These are phyloP conservation scores for Apiospora rasikravindrae DNA, from an alignment of 2,329 filamentous ascomycete species.

Conservation along the genomic window DNA sequence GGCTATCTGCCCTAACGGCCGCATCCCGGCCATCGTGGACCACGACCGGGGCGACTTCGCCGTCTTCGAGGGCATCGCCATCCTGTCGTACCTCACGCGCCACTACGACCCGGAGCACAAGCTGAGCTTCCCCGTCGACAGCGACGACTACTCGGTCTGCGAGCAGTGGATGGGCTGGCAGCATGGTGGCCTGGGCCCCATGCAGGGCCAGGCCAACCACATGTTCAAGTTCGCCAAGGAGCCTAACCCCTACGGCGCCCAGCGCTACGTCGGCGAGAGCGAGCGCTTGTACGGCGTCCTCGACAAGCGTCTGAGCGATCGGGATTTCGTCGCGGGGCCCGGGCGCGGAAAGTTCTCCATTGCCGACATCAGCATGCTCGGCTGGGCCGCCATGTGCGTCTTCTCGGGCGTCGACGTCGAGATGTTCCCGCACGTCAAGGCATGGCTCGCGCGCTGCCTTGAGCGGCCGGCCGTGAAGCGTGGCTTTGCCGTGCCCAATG, in stretches of 20 bases:
- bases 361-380: conserved; percentile 74
- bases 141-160: conserved; percentile 44
- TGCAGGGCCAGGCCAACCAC: conserved; percentile 78
- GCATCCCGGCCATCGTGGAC: conserved; percentile 70
- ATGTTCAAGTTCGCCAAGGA: conserved; percentile 72
- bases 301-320: conserved; percentile 63
- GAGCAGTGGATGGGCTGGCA: conserved; percentile 74
- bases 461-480: conserved; percentile 65
- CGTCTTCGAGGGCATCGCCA: conserved; percentile 78
- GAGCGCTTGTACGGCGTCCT: conserved; percentile 76
- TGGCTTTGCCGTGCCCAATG: conserved; percentile 65
- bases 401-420: conserved; percentile 67
- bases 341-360: conserved; percentile 62
- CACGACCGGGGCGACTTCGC: conserved; percentile 65
- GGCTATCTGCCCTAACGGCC: conserved; percentile 66
- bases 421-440: conserved; percentile 68
- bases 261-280: conserved; percentile 78
- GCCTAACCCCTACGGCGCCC: conserved; percentile 71
- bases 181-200: conserved; percentile 75
- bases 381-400: conserved; percentile 66
- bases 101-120: conserved; percentile 73
- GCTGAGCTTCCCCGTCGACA: conserved; percentile 61
- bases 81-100: conserved; percentile 75
- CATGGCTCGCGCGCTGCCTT: conserved; percentile 69
- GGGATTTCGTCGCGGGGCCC: conserved; percentile 60